Evolutionary conservation across 2,329 filamentous ascomycete species (phyloP), one percentile per base, ranked within the genome.

Genomic region (Zelopaecilomyces penicillatus): DNA sequence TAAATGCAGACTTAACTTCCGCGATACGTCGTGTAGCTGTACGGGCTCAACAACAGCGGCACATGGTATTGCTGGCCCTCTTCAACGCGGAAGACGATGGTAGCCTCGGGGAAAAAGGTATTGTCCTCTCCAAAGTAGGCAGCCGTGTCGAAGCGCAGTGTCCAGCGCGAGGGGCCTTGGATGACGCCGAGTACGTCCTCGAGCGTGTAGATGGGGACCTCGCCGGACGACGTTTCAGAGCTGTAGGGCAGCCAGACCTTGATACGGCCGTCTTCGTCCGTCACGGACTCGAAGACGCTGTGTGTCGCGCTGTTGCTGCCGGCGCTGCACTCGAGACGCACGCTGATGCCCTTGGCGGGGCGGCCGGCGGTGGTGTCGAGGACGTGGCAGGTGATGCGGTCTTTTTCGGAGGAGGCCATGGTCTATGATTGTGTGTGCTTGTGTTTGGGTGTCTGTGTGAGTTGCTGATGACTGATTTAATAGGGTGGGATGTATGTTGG

Each of bases 361-460:
- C 74, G 75, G 58, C 87, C 87, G 49, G 76, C 69, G n/a, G 80
- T 77, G 8, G 86, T 91, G 72, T 93, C 85, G 62, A 93, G 85
- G 64, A 90, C 78, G 71, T 93, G 87, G 71, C 86, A 91, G 63
- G 87, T 91, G 58, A 93, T 91, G 59, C 78, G 79, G 59, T 81
- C 78, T 58, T 76, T 80, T 41, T 35, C 37, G 34, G 47, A 45
- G 12, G 32, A 9, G 12, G 32, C 32, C 47, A 49, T 49, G 32
- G 30, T 12, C 29, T 12, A 30, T 12, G 26, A n/a, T 36, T 31
- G 30, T 32, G 19, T 19, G 32, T 9, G 32, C 8, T 34, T 9
- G 32, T 34, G 32, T 9, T 34, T 12, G 8, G 32, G 12, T 34
- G 32, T 9, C 9, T 34, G 32, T 34, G 2, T 34, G 8, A 12